Percentiles rank a stretch among this genome's conserved stretches.
These are phyloP conservation scores for Carex scoparia DNA, from an alignment of 176 grass and related monocot genomes.

Conservation along the genomic window DNA sequence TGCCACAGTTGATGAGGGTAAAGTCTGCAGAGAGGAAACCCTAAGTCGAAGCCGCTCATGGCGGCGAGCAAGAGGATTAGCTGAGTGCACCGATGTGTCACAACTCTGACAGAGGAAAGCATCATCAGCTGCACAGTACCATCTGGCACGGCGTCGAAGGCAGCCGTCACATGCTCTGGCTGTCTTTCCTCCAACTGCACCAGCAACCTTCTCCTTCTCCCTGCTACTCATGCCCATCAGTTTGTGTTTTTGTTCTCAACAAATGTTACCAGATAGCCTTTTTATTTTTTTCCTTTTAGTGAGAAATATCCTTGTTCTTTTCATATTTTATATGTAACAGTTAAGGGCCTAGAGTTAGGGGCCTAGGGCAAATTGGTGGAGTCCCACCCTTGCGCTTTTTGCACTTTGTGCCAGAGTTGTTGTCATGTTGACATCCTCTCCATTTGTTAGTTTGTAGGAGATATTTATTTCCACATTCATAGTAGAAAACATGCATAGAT, in stretches of 20 bases:
- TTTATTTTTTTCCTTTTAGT: neutral
- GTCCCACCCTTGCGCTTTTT: slow-evolving; percentile 14
- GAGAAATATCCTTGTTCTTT: slow-evolving; percentile 17
- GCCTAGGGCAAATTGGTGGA: neutral
- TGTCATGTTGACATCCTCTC: slow-evolving; percentile 24
- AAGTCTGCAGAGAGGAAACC: neutral
- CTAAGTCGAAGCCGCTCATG: slow-evolving; percentile 65
- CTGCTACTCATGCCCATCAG: slow-evolving; percentile 26
- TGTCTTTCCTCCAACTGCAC: slow-evolving; percentile 51
- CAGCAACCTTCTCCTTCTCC: slow-evolving; percentile 33
- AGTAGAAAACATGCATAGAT: neutral
- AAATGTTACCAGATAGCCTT: neutral
- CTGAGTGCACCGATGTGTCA: slow-evolving; percentile 86
- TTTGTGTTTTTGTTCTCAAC: neutral
- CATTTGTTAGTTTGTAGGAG: slow-evolving; percentile 16
- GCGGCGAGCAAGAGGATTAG: slow-evolving; percentile 66
- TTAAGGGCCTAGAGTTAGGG: neutral
- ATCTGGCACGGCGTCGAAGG: slow-evolving; percentile 65
- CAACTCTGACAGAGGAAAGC: slow-evolving; percentile 87
- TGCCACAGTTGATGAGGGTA: neutral
- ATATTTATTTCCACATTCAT: neutral
- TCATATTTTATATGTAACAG: slow-evolving; percentile 17
- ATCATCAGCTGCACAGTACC: slow-evolving; percentile 88
- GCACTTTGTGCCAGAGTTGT: slow-evolving; percentile 25
- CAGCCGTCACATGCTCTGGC: slow-evolving; percentile 76